phyloP scores from a whole-genome alignment of 2,329 filamentous ascomycete species.

The Rasamsonia emersonii region DNA sequence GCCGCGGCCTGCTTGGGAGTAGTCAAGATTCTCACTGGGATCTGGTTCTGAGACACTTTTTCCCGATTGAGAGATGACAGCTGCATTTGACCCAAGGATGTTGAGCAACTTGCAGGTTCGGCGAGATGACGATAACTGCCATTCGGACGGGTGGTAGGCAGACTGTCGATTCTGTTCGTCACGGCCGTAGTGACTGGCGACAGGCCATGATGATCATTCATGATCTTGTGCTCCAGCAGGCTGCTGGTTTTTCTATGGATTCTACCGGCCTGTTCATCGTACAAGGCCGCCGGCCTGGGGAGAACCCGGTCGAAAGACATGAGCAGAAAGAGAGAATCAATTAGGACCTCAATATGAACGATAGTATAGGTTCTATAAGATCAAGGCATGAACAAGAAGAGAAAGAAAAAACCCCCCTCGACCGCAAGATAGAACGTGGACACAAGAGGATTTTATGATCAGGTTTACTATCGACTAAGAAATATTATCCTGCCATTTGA shows the following conservation, averaged over 20 bases:
- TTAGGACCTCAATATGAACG: too few species aligned
- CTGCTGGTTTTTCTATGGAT: conserved; percentile 25
- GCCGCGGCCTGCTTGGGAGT: conserved; percentile 12
- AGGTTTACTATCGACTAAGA: too few species aligned
- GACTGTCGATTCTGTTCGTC: too few species aligned
- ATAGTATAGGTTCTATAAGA: too few species aligned
- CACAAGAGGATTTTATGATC: too few species aligned
- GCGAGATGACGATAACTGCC: neutral
- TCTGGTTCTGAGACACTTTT: conserved; percentile 16
- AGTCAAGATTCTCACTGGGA: conserved; percentile 10
- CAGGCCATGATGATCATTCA: conserved; percentile 30
- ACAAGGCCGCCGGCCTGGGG: conserved; percentile 34
- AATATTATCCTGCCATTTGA: too few species aligned
- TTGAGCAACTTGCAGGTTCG: conserved; percentile 5
- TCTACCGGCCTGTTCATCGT: conserved; percentile 29
- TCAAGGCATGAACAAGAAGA: too few species aligned
- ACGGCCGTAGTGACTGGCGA: conserved; percentile 1
- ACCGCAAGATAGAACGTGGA: too few species aligned
- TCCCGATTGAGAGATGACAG: conserved; percentile 19
- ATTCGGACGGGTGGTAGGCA: neutral
- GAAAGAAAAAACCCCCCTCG: too few species aligned
- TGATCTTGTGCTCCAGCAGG: conserved; percentile 35
- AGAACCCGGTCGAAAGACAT: conserved; percentile 44
- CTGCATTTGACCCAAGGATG: conserved; percentile 12
- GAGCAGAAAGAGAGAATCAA: too few species aligned